These are phyloP conservation scores for Helichrysum umbraculigerum DNA, from an alignment of 129 eudicot genomes.

Conservation along the genomic window DNA sequence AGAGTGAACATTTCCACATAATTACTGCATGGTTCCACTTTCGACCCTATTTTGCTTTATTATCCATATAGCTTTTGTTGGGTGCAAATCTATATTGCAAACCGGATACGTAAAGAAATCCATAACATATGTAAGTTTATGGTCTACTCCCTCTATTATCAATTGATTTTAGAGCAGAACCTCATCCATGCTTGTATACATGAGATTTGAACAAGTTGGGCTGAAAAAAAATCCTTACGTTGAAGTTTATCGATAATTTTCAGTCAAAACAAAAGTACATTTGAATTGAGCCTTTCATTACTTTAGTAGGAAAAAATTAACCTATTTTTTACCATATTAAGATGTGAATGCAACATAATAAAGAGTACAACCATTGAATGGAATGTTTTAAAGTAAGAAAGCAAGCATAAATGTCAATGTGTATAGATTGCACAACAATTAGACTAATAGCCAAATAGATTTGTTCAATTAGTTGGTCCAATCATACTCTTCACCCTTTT, in stretches of 20 bases:
- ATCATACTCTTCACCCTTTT: background rate
- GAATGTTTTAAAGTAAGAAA: constrained; percentile 17
- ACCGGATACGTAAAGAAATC: no score
- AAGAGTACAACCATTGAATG: background rate
- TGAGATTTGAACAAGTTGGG: no score
- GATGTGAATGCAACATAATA: background rate
- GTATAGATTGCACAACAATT: constrained; percentile 8
- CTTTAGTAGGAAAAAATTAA: background rate
- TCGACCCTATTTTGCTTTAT: background rate
- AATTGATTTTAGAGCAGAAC: no score
- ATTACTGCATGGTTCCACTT: constrained; percentile 3
- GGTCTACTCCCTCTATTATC: no score
- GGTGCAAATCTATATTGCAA: no score
- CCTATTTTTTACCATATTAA: background rate
- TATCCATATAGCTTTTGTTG: background rate
- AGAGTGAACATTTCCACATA: background rate
- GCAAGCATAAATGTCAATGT: constrained; percentile 22
- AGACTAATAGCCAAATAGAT: background rate
- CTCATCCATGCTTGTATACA: no score
- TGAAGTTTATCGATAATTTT: background rate
- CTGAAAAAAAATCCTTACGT: no score
- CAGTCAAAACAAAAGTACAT: background rate
- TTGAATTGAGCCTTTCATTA: background rate
- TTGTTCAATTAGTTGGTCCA: constrained; percentile 11
- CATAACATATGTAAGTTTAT: no score